These are phyloP conservation scores for Sugiyamaella sp. DNA, from an alignment of 1,139 yeast genomes.

Conservation along the genomic window DNA sequence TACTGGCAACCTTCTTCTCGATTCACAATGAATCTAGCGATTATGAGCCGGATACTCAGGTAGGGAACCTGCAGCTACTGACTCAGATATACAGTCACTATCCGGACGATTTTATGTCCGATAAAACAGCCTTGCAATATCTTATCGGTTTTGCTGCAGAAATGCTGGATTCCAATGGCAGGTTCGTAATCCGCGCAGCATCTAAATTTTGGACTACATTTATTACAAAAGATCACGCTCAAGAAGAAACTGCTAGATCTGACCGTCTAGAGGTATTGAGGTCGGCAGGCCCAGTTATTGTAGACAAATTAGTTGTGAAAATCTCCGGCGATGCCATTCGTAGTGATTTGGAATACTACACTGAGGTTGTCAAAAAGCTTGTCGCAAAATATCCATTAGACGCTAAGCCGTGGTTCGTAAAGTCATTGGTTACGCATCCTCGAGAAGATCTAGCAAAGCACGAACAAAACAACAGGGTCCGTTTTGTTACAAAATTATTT, in stretches of 20 bases:
- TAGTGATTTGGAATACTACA: slow-evolving; percentile 61
- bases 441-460: slow-evolving; percentile 35
- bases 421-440: slow-evolving; percentile 43
- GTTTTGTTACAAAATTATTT: slow-evolving; percentile 58
- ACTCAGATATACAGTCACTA: slow-evolving; percentile 32
- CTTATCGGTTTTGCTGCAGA: slow-evolving; percentile 42
- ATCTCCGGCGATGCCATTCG: slow-evolving; percentile 54
- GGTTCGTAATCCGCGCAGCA: slow-evolving; percentile 63
- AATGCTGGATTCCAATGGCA: slow-evolving; percentile 59
- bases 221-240: slow-evolving; percentile 41
- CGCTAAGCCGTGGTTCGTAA: slow-evolving; percentile 52
- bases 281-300: slow-evolving; percentile 35
- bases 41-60: slow-evolving; percentile 36
- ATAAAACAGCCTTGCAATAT: slow-evolving; percentile 24
- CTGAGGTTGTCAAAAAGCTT: slow-evolving; percentile 57
- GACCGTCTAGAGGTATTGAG: slow-evolving; percentile 27
- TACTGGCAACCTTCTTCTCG: slow-evolving; percentile 31
- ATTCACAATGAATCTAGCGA: neutral
- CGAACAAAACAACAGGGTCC: slow-evolving; percentile 33
- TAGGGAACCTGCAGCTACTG: slow-evolving; percentile 33
- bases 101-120: slow-evolving; percentile 24
- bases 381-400: slow-evolving; percentile 56
- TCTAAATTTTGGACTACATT: slow-evolving; percentile 68
- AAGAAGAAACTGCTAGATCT: slow-evolving; percentile 32
- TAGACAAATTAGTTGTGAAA: slow-evolving; percentile 34